These are phyloP conservation scores for Salvia rosmarinus DNA, from an alignment of 257 asterid species.

Conservation along the genomic window DNA sequence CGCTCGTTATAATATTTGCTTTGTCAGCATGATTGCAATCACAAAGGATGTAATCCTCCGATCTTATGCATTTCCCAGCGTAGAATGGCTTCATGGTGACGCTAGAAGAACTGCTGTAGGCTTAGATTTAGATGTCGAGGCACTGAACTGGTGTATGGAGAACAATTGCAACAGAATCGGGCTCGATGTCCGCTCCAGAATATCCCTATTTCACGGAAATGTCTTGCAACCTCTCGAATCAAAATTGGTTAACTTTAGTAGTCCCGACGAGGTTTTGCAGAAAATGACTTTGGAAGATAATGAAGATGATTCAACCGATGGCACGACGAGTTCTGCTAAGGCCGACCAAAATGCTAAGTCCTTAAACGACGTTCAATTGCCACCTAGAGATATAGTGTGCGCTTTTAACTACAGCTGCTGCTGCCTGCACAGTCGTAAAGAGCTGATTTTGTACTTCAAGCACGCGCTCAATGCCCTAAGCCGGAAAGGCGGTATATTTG, in stretches of 20 bases:
- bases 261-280: slow-evolving; percentile 42
- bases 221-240: slow-evolving; percentile 84
- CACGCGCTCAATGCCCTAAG: slow-evolving; percentile 59
- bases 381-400: slow-evolving; percentile 89
- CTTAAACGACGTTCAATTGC: slow-evolving; percentile 60
- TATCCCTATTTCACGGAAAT: slow-evolving; percentile 82
- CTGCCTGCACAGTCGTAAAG: slow-evolving; percentile 87
- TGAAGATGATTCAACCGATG: slow-evolving; percentile 37
- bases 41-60: slow-evolving; percentile 25
- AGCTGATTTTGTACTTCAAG: slow-evolving; percentile 79
- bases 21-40: not conserved
- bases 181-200: slow-evolving; percentile 64
- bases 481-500: slow-evolving; percentile 85
- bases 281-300: slow-evolving; percentile 45
- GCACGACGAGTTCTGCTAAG: slow-evolving; percentile 26
- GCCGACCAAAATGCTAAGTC: slow-evolving; percentile 34
- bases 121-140: slow-evolving; percentile 86
- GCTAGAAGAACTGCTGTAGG: slow-evolving; percentile 94
- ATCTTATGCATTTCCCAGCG: slow-evolving; percentile 52
- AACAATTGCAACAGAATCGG: slow-evolving; percentile 80
- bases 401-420: slow-evolving; percentile 99
- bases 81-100: slow-evolving; percentile 86
- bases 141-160: slow-evolving; percentile 85
- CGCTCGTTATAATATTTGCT: not conserved
- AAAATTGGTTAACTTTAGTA: slow-evolving; percentile 53